Base-by-base conservation (phyloP, 2,329 filamentous ascomycete genomes). In the Pezicula carpinea region DNA sequence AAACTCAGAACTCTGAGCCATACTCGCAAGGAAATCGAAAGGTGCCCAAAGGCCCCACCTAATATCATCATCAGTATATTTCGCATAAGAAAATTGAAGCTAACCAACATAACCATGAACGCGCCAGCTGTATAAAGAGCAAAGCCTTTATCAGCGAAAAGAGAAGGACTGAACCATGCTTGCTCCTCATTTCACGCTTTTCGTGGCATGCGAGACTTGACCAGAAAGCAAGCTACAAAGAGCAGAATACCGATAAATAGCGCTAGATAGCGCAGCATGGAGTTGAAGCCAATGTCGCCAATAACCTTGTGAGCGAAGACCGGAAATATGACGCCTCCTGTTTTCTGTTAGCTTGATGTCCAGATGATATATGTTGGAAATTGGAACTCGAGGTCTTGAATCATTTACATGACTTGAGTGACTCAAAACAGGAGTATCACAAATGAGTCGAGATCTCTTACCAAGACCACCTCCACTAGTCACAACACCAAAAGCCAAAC, bases 221-320 rank as follows among this genome's bases (percentile, higher is more conserved):
- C n/a, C 4, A 77, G 62, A 2, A 74, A 74, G 36, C 75, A 76
- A 3, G 71, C 62, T 29, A 77, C 65, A 6, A 74, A 73, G 56
- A 85, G 82, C 1, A 78, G 77, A 19, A 85, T 72, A 3, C 76
- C 72, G 13, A 77, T 74, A 43, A 85, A 67, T 8, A 79, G 73
- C 1, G 82, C 81, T 0, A 81, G 85, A 63, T 84, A 84, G 44
- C 85, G 75, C 36, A 84, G 66, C 6, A 76, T 79, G 1, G 77
- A 79, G 10, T 80, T 80, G 3, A 80, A 50, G n/a, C 82, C 82
- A 35, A 76, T 77, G 59, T 83, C 83, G 54, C 74, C 58, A 63
- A 49, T 42, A 11, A 41, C 5, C 15, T 26, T 23, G 17, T 34
- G 7, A n/a, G 23, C 14, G 18, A 35, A 35, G 19, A 36, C 18